Evolutionary conservation across 2,329 filamentous ascomycete species (phyloP), one percentile per base, ranked within the genome.

Genomic region (Colletotrichum paranaense): DNA sequence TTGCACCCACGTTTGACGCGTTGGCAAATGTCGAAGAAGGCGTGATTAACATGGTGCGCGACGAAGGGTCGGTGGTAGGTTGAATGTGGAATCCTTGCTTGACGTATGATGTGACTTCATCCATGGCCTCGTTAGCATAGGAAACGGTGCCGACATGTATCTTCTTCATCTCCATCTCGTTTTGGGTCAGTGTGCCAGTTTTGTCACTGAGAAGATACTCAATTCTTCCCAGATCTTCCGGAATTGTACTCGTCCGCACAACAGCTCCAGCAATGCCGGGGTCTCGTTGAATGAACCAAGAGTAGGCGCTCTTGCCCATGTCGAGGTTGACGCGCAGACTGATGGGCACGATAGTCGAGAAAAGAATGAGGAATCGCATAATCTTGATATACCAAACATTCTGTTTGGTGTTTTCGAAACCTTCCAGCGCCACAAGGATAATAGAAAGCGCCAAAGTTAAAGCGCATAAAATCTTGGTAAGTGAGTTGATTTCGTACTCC

Each of bases 291-390:
- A 99, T 99, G 80, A 98, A 98, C 85, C 93, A 94, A 9, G 95
- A 97, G 82, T 98, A 99, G 2, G 97, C 95, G 68, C 94, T 96
- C 84, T 99, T 99, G 52, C 96, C 97, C 90, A 99, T 93, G 80
- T 99, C 97, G 22, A 99, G 87, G 80, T 99, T 99, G 77, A 99
- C 97, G 63, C 97, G 93, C 77, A 99, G 87, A 84, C 95, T 97
- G 82, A 99, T 98, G 1, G 97, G 97, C 30, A 99, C 97, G 79
- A 99, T 99, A 0, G 96, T 98, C n/a, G 96, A 98, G 86, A 99
- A 99, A 1, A 99, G 87, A 74, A 99, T 97, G 75, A 99, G 85
- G 81, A 98, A 99, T n/a, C 96, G 92, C 92, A 98, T 97, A 78
- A 98, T 97, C 76, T 97, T 96, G 76, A 98, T 92, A 82, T 98